A percentile compares a stretch with the other conserved stretches of the same genome.
Evolutionary conservation across 139 green algal genomes (phyloP).

Genomic region (Coelastrella sp.): DNA sequence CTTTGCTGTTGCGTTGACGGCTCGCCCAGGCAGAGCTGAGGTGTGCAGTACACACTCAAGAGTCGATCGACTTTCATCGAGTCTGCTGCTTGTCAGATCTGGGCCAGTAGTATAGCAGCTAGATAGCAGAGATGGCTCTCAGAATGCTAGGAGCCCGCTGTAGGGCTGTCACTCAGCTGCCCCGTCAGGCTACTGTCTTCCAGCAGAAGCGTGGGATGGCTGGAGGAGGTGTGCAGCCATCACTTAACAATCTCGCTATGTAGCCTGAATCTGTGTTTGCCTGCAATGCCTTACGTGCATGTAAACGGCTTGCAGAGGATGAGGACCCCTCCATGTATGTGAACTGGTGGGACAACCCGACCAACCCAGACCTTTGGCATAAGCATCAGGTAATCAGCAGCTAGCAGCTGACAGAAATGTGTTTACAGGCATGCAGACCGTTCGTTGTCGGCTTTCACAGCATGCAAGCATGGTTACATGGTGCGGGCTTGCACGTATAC

Average conservation of each 20-base stretch:
- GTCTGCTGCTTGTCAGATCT: constrained; percentile 11
- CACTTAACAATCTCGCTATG: not conserved
- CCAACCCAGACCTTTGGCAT: constrained; percentile 67
- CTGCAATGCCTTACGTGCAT: not conserved
- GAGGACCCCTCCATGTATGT: constrained; percentile 47
- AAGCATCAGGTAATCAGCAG: constrained; percentile 60
- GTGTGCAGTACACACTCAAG: not conserved
- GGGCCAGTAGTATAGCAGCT: not conserved
- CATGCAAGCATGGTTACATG: too few species aligned
- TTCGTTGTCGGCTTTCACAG: too few species aligned
- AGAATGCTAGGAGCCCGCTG: not conserved
- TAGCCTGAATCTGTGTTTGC: not conserved
- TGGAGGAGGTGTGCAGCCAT: constrained; percentile 38
- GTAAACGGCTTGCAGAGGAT: constrained; percentile 14
- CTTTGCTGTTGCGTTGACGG: not conserved
- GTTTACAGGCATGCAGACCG: too few species aligned
- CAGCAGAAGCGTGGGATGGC: constrained; percentile 56
- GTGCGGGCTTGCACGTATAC: too few species aligned
- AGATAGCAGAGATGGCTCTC: constrained; percentile 14
- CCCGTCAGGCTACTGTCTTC: constrained; percentile 36
- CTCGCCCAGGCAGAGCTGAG: not conserved
- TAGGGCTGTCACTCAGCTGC: constrained; percentile 16
- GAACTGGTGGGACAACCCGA: constrained; percentile 73
- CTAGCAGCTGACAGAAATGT: not conserved
- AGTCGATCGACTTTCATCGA: not conserved